Percentiles rank a stretch among this genome's conserved stretches.
These are phyloP conservation scores for Shiraia bambusicola DNA, from an alignment of 2,329 filamentous ascomycete genomes.

Conservation along the genomic window DNA sequence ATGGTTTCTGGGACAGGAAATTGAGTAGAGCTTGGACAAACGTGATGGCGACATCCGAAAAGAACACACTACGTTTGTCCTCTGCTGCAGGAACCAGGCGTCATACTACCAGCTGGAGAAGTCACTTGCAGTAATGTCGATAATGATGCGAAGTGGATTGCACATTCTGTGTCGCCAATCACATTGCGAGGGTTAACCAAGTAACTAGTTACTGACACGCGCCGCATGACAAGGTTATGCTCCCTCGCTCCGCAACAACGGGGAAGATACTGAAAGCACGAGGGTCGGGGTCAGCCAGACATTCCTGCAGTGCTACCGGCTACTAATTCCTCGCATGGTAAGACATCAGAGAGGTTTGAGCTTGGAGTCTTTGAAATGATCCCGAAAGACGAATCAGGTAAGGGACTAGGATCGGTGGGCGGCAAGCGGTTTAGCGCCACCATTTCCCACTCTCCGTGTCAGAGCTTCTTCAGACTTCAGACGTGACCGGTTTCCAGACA, in stretches of 20 bases:
- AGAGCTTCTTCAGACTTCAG: constrained; percentile 33
- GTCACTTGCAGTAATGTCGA: constrained; percentile 19
- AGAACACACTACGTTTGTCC: constrained; percentile 9
- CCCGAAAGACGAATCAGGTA: constrained; percentile 15
- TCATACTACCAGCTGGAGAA: constrained; percentile 22
- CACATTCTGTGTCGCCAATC: background rate
- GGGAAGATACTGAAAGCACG: constrained; percentile 9
- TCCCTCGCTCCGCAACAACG: constrained; percentile 14
- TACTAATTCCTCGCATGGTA: constrained; percentile 27
- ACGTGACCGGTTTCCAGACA: constrained; percentile 40
- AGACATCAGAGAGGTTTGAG: constrained; percentile 40
- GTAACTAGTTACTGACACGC: constrained; percentile 6
- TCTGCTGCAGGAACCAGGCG: constrained; percentile 14
- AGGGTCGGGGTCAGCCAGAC: constrained; percentile 19
- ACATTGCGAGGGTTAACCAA: background rate
- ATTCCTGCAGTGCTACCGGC: constrained; percentile 29
- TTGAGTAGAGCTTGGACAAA: constrained; percentile 10
- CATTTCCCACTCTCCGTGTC: constrained; percentile 25
- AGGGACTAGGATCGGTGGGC: constrained; percentile 13
- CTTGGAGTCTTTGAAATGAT: constrained; percentile 28
- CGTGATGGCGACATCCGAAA: constrained; percentile 5
- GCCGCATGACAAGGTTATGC: constrained; percentile 10
- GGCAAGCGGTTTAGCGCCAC: constrained; percentile 14
- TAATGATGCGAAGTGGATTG: constrained; percentile 2
- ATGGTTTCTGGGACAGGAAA: constrained; percentile 5